Conservation (phyloP, 2,329 filamentous ascomycete species). For the Fusarium pseudoanthophilum region DNA sequence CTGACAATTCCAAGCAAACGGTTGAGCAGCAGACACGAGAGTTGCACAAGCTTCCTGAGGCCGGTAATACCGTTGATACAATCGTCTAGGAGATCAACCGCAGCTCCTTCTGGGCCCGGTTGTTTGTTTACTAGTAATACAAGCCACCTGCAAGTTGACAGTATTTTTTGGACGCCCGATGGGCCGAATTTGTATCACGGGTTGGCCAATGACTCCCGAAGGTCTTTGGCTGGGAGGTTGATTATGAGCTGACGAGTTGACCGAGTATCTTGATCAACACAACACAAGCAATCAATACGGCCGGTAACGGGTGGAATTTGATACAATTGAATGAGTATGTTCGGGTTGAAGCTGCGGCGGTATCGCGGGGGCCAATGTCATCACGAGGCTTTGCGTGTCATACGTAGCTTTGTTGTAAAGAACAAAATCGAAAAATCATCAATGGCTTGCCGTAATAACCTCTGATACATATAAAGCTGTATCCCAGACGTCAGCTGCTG, state of each 20-base stretch:
- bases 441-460: not conserved
- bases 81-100: not conserved
- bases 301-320: slow-evolving; percentile 3
- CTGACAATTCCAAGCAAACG: slow-evolving; percentile 6
- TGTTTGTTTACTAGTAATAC: slow-evolving; percentile 23
- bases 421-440: not conserved
- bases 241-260: slow-evolving; percentile 10
- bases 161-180: slow-evolving; percentile 19
- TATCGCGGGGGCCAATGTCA: slow-evolving; percentile 23
- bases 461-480: slow-evolving; percentile 25
- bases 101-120: not conserved
- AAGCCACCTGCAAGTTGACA: slow-evolving; percentile 15
- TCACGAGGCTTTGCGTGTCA: slow-evolving; percentile 33
- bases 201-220: slow-evolving; percentile 15
- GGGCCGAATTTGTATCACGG: slow-evolving; percentile 27
- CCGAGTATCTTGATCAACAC: not conserved
- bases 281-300: slow-evolving; percentile 11
- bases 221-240: not conserved
- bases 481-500: slow-evolving; percentile 4
- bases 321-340: slow-evolving; percentile 13
- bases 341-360: slow-evolving; percentile 19
- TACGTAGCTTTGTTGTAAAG: slow-evolving; percentile 9
- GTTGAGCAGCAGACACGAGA: slow-evolving; percentile 44
- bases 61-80: slow-evolving; percentile 26
- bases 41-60: slow-evolving; percentile 29